These are phyloP conservation scores for Eucalyptus polyanthemos DNA, from an alignment of 345 rosid genomes.

Conservation along the genomic window DNA sequence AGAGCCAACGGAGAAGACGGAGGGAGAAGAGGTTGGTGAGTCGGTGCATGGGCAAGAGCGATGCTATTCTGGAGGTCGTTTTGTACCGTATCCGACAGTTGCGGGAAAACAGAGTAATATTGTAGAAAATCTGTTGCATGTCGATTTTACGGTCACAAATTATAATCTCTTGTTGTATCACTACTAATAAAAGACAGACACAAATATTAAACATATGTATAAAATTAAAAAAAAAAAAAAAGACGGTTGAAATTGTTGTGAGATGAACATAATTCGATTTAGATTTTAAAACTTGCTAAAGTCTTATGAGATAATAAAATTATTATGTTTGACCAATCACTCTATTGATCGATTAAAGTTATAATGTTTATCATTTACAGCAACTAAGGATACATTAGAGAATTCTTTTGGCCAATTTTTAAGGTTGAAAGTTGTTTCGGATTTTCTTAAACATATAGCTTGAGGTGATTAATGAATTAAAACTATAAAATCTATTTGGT, in stretches of 20 bases:
- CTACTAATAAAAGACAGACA: not conserved
- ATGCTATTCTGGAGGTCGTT: not conserved
- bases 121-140: not conserved
- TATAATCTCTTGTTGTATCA: not conserved
- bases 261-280: not conserved
- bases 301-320: not conserved
- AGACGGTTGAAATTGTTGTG: not conserved
- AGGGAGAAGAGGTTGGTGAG: not conserved
- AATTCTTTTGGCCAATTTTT: not conserved
- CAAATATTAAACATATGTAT: not conserved
- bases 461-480: not conserved
- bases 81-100: not conserved
- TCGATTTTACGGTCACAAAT: not conserved
- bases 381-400: not conserved
- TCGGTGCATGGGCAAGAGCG: not conserved
- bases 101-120: not conserved
- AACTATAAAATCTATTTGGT: not conserved
- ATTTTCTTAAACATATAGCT: not conserved
- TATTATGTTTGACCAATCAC: not conserved
- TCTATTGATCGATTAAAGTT: not conserved
- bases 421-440: not conserved
- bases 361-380: not conserved
- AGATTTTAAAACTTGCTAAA: not conserved
- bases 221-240: not conserved
- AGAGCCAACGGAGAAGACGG: not conserved